Conservation (phyloP, 495 filamentous ascomycete genomes). For the Lasiosphaeris hirsuta region DNA sequence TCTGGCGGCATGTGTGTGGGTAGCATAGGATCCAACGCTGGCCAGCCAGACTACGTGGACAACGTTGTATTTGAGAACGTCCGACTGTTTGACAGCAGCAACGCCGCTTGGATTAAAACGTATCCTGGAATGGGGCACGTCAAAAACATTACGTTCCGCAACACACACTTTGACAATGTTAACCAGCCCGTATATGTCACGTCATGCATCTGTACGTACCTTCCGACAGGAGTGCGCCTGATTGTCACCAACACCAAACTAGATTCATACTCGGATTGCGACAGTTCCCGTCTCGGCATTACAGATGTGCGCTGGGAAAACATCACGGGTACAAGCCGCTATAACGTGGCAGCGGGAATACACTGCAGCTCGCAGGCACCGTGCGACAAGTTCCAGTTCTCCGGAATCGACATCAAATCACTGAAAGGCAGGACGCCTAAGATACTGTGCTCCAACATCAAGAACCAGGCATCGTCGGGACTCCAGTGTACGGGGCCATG, state of each 20-base stretch:
- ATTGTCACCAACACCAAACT: too few relatives aligned
- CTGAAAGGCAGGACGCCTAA: slow-evolving; percentile 40
- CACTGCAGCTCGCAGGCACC: slow-evolving; percentile 49
- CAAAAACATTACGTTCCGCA: slow-evolving; percentile 50
- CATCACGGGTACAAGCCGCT: slow-evolving; percentile 52
- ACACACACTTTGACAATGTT: slow-evolving; percentile 46
- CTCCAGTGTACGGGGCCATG: slow-evolving; percentile 43
- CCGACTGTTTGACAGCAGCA: slow-evolving; percentile 42
- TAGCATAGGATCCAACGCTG: slow-evolving; percentile 21
- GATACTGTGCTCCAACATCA: slow-evolving; percentile 45
- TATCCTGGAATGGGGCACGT: slow-evolving; percentile 46
- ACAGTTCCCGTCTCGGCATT: slow-evolving; percentile 48
- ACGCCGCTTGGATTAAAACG: slow-evolving; percentile 56
- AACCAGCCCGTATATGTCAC: slow-evolving; percentile 59
- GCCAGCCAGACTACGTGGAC: slow-evolving; percentile 34
- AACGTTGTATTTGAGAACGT: slow-evolving; percentile 42
- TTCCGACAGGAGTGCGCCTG: too few relatives aligned
- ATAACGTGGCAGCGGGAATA: slow-evolving; percentile 53
- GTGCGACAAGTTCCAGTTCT: slow-evolving; percentile 48
- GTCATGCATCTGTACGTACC: slow-evolving; percentile 45
- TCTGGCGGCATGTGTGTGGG: slow-evolving; percentile 39
- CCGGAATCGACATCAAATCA: slow-evolving; percentile 47
- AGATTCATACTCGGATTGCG: slow-evolving; percentile 45
- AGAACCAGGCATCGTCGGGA: slow-evolving; percentile 35
- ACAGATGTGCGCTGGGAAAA: slow-evolving; percentile 54